Evolutionary conservation across 768 basidiomycete genomes (phyloP).

Genomic region (Mycena vulgaris): DNA sequence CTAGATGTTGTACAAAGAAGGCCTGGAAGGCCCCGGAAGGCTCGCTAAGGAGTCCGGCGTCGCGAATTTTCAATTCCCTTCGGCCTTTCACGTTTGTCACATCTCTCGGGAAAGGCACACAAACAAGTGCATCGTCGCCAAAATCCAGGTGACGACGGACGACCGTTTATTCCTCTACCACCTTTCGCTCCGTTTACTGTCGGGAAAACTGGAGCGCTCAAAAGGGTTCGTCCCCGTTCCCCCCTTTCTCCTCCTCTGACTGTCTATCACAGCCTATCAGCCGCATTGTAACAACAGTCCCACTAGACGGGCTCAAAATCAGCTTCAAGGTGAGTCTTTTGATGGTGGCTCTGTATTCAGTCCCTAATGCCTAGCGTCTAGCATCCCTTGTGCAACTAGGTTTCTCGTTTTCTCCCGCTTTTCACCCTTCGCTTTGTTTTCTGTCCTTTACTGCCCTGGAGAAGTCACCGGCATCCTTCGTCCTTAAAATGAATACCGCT

Average conservation of each 20-base stretch:
- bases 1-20: no score
- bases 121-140: conserved; percentile 13
- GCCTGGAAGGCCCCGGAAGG: no score
- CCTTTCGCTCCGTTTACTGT: conserved; percentile 53
- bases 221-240: conserved; percentile 58
- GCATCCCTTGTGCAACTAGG: conserved; percentile 80
- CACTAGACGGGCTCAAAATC: conserved; percentile 83
- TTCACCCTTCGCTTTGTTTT: conserved; percentile 64
- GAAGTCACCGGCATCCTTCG: conserved; percentile 61
- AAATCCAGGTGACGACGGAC: conserved; percentile 46
- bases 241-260: conserved; percentile 40
- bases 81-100: no score
- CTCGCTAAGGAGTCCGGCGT: background rate
- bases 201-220: conserved; percentile 59
- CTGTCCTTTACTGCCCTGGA: conserved; percentile 70
- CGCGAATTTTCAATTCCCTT: no score
- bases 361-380: conserved; percentile 49
- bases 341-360: conserved; percentile 42
- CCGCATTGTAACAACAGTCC: conserved; percentile 88
- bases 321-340: conserved; percentile 73
- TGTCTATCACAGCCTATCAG: conserved; percentile 56
- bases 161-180: conserved; percentile 61
- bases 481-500: conserved; percentile 77
- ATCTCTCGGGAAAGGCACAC: conserved; percentile 17
- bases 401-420: conserved; percentile 67